Evolutionary conservation across 305 asterid species (phyloP), one percentile per base, ranked within the genome.

Genomic region (Striga hermonthica): DNA sequence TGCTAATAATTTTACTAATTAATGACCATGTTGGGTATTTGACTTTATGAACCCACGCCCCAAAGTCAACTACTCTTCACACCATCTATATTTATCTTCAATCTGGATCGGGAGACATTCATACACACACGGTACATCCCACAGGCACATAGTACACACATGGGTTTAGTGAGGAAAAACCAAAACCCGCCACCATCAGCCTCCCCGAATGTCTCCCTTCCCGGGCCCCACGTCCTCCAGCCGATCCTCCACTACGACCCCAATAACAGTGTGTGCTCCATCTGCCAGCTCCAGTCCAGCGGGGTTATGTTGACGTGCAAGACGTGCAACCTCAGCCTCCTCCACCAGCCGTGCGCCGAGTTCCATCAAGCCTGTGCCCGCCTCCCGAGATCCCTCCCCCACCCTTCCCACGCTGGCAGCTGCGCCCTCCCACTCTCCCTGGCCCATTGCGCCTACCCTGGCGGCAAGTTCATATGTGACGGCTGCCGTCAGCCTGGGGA

Each of bases 381-480:
- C 6, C 77, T 82, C 16, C 89, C 87, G 1, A 72, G 52, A 35
- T 64, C 61, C 65, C 78, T 87, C 78, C 78, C 75, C 67, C 95
- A 87, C 82, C 84, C 88, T 16, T 74, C 76, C 66, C 95, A 87
- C 74, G 31, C 31, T 2, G 68, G 69, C 49, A 69, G 75, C 49
- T 87, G 86, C 77, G 61, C 67, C 70, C 79, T 78, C 41, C 13
- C 78, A 41, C 82, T 83, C 77, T 77, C 72, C 64, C 50, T 81
- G 0, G 10, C 14, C 44, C 31, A 22, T 2, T 48, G 87, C 60
- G 8, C 78, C 65, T 83, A 84, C 55, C 79, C 82, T 9, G 84
- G 75, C 3, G 89, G 85, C 7, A n/a, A 13, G 0, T 87, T 83
- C 84, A 81, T 67, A 78, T 87, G 95, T 72, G 84, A 87, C 66